Percentiles rank a stretch among this genome's conserved stretches.
Evolutionary conservation across 352 stramenopile genomes (phyloP).

Genomic region (Pythium grandisporangium): DNA sequence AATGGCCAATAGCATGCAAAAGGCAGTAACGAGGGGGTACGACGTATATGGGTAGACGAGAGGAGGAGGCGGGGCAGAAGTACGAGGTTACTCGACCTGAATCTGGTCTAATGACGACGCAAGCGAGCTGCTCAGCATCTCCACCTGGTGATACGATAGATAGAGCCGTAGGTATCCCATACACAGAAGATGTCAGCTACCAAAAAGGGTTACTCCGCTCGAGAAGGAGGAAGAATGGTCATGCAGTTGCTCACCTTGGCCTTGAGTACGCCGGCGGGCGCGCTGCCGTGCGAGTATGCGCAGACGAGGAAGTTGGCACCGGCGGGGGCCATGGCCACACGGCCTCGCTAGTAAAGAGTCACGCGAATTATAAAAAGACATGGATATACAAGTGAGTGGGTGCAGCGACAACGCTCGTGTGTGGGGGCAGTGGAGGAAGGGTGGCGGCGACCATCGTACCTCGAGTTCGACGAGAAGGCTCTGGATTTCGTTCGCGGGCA

Average conservation of each 20-base stretch:
- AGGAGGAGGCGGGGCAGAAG: no score
- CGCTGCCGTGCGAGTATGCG: constrained; percentile 52
- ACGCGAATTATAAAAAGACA: no score
- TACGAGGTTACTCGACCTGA: no score
- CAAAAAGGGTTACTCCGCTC: no score
- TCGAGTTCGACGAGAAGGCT: constrained; percentile 72
- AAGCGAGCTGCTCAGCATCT: constrained; percentile 52
- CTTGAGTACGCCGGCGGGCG: constrained; percentile 58
- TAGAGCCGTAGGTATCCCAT: not conserved
- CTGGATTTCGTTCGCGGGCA: constrained; percentile 33
- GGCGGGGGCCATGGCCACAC: constrained; percentile 50
- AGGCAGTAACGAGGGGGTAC: no score
- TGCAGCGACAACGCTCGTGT: not conserved
- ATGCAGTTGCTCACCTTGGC: constrained; percentile 34
- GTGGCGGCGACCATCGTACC: constrained; percentile 15
- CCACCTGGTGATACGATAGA: constrained; percentile 24
- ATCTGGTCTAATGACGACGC: constrained; percentile 61
- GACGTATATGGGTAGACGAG: no score
- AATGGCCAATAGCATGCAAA: no score
- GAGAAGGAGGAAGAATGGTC: not conserved
- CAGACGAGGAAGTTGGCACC: constrained; percentile 71
- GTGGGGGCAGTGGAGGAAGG: no score
- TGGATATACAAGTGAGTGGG: not conserved
- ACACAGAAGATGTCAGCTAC: no score
- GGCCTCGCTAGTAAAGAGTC: constrained; percentile 40